Base-by-base conservation (phyloP, 140 eudicot species). In the Oenanthe javanica region DNA sequence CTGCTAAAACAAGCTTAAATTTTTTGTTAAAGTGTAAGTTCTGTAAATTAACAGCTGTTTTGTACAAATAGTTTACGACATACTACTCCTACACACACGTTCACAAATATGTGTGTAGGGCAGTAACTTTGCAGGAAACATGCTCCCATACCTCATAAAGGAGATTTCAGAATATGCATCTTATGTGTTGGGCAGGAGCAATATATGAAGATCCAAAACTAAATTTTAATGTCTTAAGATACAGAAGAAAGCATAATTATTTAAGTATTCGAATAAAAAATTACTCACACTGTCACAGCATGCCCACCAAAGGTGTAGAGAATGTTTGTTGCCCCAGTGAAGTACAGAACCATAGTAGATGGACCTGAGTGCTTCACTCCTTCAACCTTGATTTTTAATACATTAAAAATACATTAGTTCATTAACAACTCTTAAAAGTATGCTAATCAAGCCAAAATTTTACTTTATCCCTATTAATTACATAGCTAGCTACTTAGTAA, bases 291-390 rank as follows among this genome's bases (percentile, higher is more conserved):
- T 69, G 96, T 88, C 85, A 91, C 96, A 49, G 96, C 96, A 87
- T 91, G 96, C 46, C 96, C 96, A 19, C 96, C 96, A 79, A 91
- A 91, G 71, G 96, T 91, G 86, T 91, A 91, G 76, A 91, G 87
- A 79, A 91, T 91, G 87, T 91, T 91, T 79, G 96, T 91, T n/a
- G 96, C 96, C 74, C 96, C 96, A 48, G 96, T 90, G 77, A 90
- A 90, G 86, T 90, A 90, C 78, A 90, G 86, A 47, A 90, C 91
- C 89, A 89, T 84, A 77, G 80, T 88, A 63, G 79, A 47, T 51
- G 96, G 92, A 43, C 90, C 96, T 12, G 92, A 83, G 85, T 90
- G 91, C 82, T 81, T 74, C 40, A 90, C 92, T 74, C 90, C 96
- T 69, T 90, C 92, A 83, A 86, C 89, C 96, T 90, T 49, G 1